Evolutionary conservation across 768 basidiomycete species (phyloP).

Genomic region (Russula lepida): DNA sequence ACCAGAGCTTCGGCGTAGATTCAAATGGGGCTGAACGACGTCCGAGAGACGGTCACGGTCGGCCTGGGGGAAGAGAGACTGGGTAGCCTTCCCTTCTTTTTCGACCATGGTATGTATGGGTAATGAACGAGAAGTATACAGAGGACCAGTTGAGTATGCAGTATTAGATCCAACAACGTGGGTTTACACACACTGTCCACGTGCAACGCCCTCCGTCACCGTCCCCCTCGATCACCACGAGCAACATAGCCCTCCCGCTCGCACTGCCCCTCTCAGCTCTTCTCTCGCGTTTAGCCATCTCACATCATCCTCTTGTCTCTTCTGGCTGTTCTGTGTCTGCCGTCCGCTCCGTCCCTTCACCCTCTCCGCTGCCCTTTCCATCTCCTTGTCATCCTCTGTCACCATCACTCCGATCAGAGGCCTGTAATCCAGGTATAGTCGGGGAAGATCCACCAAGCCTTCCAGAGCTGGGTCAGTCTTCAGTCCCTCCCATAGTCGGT

Average conservation of each 20-base stretch:
- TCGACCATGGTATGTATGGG: constrained; percentile 19
- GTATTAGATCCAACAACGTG: constrained; percentile 3
- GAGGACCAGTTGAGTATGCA: constrained; percentile 3
- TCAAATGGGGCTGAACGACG: constrained; percentile 18
- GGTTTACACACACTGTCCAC: constrained; percentile 10
- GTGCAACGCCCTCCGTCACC: constrained; percentile 6
- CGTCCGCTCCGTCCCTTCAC: constrained; percentile 28
- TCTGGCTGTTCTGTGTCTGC: constrained; percentile 55
- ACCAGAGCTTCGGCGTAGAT: constrained; percentile 18
- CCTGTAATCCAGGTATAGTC: constrained; percentile 58
- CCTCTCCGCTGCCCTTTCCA: constrained; percentile 21
- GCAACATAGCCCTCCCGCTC: constrained; percentile 15
- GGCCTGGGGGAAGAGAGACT: constrained; percentile 19
- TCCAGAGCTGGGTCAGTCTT: constrained; percentile 35
- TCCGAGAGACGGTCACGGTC: constrained; percentile 16
- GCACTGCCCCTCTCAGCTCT: constrained; percentile 24
- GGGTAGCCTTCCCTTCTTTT: constrained; percentile 14
- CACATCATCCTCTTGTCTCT: constrained; percentile 42
- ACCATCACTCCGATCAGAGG: constrained; percentile 63
- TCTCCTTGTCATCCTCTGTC: constrained; percentile 51
- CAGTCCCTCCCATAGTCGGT: constrained; percentile 34
- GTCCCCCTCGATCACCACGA: constrained; percentile 12
- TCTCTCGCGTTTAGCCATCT: constrained; percentile 37
- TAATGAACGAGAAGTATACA: constrained; percentile 6
- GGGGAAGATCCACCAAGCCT: constrained; percentile 29